Evolutionary conservation across 2,329 filamentous ascomycete genomes (phyloP).

Genomic region (Rugonectria rugulosa): DNA sequence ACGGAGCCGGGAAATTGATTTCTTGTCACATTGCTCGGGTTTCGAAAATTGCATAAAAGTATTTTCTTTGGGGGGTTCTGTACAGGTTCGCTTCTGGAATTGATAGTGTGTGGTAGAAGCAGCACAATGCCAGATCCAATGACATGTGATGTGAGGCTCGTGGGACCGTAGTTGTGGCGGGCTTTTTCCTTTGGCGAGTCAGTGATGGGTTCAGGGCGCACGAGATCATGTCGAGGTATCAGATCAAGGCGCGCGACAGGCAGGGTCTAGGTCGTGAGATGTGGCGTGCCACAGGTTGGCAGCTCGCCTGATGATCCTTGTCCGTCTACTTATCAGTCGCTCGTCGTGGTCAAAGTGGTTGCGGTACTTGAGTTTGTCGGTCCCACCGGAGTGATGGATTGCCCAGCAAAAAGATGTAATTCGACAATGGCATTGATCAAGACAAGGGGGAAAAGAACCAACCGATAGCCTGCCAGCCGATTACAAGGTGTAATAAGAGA

Average conservation of each 20-base stretch:
- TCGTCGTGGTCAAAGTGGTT: conserved; percentile 28
- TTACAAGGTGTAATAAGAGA: neutral
- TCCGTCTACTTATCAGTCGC: conserved; percentile 36
- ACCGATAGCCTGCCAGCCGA: no score
- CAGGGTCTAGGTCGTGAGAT: conserved; percentile 37
- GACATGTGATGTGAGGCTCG: conserved; percentile 36
- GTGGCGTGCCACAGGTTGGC: conserved; percentile 36
- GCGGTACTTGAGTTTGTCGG: conserved; percentile 27
- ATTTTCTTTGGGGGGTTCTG: conserved; percentile 11
- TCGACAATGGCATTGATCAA: no score
- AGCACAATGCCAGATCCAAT: conserved; percentile 2
- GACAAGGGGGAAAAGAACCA: no score
- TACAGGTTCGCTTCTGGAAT: neutral
- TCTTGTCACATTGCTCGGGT: conserved; percentile 30
- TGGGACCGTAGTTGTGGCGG: conserved; percentile 17
- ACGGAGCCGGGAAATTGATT: conserved; percentile 38
- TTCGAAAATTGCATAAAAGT: conserved; percentile 11
- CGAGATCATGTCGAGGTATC: conserved; percentile 36
- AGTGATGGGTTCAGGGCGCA: conserved; percentile 28
- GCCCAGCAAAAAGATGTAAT: conserved; percentile 15
- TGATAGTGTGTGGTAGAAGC: neutral
- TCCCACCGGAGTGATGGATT: conserved; percentile 24
- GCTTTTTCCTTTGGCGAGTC: conserved; percentile 28
- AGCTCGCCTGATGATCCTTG: conserved; percentile 41
- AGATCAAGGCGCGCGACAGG: conserved; percentile 33